A percentile compares a stretch with the other conserved stretches of the same genome.
These are phyloP conservation scores for Pterulicium gracile DNA, from an alignment of 1,284 basidiomycete species.

Conservation along the genomic window DNA sequence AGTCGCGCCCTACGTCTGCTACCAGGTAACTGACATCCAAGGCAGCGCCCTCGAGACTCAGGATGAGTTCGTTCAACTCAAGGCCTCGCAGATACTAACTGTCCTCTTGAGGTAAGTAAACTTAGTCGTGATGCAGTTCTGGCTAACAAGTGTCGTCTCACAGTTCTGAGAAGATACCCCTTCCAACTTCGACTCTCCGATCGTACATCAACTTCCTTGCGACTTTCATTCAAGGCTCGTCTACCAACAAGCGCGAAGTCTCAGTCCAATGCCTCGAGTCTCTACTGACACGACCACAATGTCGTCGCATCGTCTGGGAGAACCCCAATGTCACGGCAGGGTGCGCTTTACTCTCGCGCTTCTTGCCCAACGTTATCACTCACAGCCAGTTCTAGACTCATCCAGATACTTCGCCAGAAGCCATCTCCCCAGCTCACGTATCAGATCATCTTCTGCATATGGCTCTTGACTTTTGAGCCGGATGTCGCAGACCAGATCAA, in stretches of 20 bases:
- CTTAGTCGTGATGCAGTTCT: neutral
- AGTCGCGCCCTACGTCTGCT: conserved; percentile 7
- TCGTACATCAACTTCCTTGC: conserved; percentile 61
- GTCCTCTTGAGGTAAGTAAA: conserved; percentile 62
- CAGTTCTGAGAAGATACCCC: conserved; percentile 44
- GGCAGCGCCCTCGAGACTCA: conserved; percentile 70
- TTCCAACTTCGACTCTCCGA: conserved; percentile 47
- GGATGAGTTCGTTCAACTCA: conserved; percentile 91
- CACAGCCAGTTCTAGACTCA: conserved; percentile 37
- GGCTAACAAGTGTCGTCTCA: conserved; percentile 4
- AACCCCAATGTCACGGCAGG: conserved; percentile 58
- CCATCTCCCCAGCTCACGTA: conserved; percentile 91
- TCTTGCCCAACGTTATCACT: conserved; percentile 2
- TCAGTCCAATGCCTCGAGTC: conserved; percentile 86
- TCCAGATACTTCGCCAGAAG: conserved; percentile 69
- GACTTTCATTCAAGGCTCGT: conserved; percentile 48
- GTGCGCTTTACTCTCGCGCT: conserved; percentile 21
- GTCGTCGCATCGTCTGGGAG: conserved; percentile 64
- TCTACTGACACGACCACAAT: conserved; percentile 73
- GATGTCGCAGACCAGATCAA: conserved; percentile 81
- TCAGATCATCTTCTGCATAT: conserved; percentile 86
- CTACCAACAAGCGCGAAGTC: conserved; percentile 73
- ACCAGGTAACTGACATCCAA: conserved; percentile 8
- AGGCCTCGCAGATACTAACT: conserved; percentile 81
- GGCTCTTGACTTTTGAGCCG: conserved; percentile 89